Conservation (phyloP, 768 basidiomycete genomes). For the Phanerodontia chrysosporium region DNA sequence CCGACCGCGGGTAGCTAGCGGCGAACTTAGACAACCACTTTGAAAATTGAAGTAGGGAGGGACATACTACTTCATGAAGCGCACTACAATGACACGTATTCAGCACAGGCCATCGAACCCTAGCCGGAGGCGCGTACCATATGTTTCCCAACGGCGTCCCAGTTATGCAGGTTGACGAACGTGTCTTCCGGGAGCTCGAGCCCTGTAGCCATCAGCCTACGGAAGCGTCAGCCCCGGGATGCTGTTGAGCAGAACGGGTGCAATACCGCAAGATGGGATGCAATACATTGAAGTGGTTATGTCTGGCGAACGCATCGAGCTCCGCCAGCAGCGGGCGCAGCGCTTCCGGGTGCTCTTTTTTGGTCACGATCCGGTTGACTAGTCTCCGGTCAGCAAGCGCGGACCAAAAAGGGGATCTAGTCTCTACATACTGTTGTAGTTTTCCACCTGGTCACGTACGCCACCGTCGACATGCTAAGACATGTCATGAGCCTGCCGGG, state of each 20-base stretch:
- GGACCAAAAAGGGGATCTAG: slow-evolving; percentile 15
- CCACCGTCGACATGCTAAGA: slow-evolving; percentile 59
- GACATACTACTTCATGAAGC: slow-evolving; percentile 32
- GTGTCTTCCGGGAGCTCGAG: slow-evolving; percentile 44
- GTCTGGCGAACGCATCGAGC: slow-evolving; percentile 32
- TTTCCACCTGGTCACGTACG: slow-evolving; percentile 59
- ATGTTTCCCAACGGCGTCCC: slow-evolving; percentile 35
- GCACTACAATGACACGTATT: not conserved
- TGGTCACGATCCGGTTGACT: slow-evolving; percentile 50
- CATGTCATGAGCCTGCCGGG: not conserved
- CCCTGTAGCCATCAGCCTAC: slow-evolving; percentile 38
- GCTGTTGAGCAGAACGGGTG: not conserved
- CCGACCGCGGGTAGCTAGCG: slow-evolving; percentile 43
- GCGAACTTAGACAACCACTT: too few species aligned
- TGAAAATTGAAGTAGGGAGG: not conserved
- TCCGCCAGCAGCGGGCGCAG: slow-evolving; percentile 51
- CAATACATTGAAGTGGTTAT: slow-evolving; percentile 35
- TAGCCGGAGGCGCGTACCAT: not conserved
- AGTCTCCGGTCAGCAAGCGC: not conserved
- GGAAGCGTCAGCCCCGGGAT: not conserved
- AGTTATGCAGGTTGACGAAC: slow-evolving; percentile 36
- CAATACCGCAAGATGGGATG: slow-evolving; percentile 32
- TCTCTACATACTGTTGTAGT: slow-evolving; percentile 65
- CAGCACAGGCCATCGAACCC: too few species aligned
- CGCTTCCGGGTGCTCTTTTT: slow-evolving; percentile 44